Base-by-base conservation (phyloP, 805 yeast genomes). In the Hanseniaspora jakobsenii region DNA sequence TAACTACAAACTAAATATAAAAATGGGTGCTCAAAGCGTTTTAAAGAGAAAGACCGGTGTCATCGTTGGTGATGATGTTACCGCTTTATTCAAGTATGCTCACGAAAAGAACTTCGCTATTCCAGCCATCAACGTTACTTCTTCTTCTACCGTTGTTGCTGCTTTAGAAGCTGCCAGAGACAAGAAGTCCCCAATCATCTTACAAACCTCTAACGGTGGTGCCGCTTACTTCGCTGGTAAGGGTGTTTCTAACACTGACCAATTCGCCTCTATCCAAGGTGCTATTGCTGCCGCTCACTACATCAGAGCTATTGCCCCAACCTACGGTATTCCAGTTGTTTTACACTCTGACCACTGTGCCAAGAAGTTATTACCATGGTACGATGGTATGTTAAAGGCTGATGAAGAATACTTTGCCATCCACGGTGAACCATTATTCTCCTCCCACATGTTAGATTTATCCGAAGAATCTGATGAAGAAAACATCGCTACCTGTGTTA, bases 171-270 rank as follows among this genome's bases (percentile, higher is more conserved):
- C 96, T 53, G 95, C 96, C 50, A 84, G 94, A 68, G 96, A 91
- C 69, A 75, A 71, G 71, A 75, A 81, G 56, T 77, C 95, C 51
- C 98, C 98, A 71, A 86, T 91, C 70, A 84, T 91, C 65, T 71
- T 91, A 64, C 98, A 91, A 72, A 78, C 89, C 57, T 89, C 97
- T 50, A 86, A 91, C 69, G 98, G 98, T 73, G 98, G 98, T 75
- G 94, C 98, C 56, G 97, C 97, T 53, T 91, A 78, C 84, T 91
- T 91, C 66, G 98, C 98, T 53, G 98, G 98, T 72, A 91, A 91
- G 78, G 98, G 97, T 72, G 86, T 91, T 57, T 73, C 75, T 66
- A 91, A 91, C 82, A 73, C 73, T 60, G 80, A 84, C 73, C 97
- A 91, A 73, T 70, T 71, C 60, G 98, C 97, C 50, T 81, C 97